A percentile compares a stretch with the other conserved stretches of the same genome.
These are phyloP conservation scores for Ilyonectria sp. DNA, from an alignment of 2,329 filamentous ascomycete genomes.

Conservation along the genomic window DNA sequence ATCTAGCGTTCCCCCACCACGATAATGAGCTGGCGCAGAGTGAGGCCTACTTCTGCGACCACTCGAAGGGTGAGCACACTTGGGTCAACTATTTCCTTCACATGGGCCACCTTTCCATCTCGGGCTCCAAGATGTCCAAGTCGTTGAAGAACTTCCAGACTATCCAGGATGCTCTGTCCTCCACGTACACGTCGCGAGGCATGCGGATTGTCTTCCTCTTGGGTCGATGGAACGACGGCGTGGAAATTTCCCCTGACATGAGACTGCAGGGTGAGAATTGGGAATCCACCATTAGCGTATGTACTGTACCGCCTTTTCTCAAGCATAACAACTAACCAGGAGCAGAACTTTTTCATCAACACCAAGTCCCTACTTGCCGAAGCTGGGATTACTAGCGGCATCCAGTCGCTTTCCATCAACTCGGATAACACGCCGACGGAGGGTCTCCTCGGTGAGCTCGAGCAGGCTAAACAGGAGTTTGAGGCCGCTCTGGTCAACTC, in stretches of 20 bases:
- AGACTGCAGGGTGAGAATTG: constrained; percentile 81
- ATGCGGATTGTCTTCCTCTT: constrained; percentile 90
- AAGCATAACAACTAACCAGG: constrained; percentile 35
- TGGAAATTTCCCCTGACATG: constrained; percentile 91
- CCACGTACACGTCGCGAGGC: constrained; percentile 81
- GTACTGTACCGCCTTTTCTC: constrained; percentile 38
- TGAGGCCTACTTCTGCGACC: constrained; percentile 82
- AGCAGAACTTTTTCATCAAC: constrained; percentile 71
- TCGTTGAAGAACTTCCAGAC: constrained; percentile 96
- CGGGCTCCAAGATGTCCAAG: constrained; percentile 96
- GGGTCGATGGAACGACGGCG: constrained; percentile 90
- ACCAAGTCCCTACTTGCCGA: constrained; percentile 69
- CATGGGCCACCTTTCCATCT: constrained; percentile 90
- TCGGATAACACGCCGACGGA: constrained; percentile 49
- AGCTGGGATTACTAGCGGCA: constrained; percentile 52
- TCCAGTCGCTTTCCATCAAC: constrained; percentile 58
- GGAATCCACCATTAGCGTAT: constrained; percentile 82
- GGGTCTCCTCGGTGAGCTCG: constrained; percentile 59
- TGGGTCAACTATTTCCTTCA: constrained; percentile 98
- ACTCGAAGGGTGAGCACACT: constrained; percentile 70
- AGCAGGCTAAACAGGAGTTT: constrained; percentile 69
- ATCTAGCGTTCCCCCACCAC: constrained; percentile 92
- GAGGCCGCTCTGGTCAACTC: constrained; percentile 81
- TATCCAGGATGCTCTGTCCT: constrained; percentile 83
- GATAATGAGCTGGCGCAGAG: constrained; percentile 94